Evolutionary conservation across 345 rosid genomes (phyloP).

Genomic region (Draba incana): DNA sequence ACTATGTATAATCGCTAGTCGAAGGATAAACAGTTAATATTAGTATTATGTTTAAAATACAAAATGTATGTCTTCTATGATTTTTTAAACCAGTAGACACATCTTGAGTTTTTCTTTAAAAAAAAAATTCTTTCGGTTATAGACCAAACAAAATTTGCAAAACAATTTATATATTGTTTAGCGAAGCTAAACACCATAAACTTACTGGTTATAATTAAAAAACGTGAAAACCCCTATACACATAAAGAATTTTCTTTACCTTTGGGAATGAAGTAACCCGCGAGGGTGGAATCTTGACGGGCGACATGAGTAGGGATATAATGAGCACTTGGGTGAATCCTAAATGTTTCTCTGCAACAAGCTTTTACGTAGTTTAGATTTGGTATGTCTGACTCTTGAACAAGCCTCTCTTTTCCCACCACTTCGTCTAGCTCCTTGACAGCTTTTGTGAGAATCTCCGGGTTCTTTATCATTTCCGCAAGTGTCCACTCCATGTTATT

Average conservation of each 20-base stretch:
- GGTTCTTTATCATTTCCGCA: conserved; percentile 53
- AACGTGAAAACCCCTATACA: background rate
- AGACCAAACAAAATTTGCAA: too few relatives aligned
- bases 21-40: too few relatives aligned
- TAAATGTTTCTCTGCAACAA: conserved; percentile 51
- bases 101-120: too few relatives aligned
- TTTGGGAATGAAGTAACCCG: conserved; percentile 53
- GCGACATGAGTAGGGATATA: conserved; percentile 46
- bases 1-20: too few relatives aligned
- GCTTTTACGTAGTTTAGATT: conserved; percentile 52
- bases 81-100: too few relatives aligned
- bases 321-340: conserved; percentile 50
- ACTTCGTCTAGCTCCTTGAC: conserved; percentile 48
- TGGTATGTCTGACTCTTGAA: conserved; percentile 55
- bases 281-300: conserved; percentile 38
- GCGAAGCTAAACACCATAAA: background rate
- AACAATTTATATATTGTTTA: too few relatives aligned
- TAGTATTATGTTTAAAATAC: too few relatives aligned
- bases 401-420: conserved; percentile 53
- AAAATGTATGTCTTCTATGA: too few relatives aligned
- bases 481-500: conserved; percentile 53
- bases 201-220: background rate
- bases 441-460: conserved; percentile 40
- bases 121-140: too few relatives aligned
- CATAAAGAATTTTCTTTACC: conserved; percentile 26